Evolutionary conservation across 2,329 filamentous ascomycete species (phyloP).

Genomic region (Apiospora pterosperma): DNA sequence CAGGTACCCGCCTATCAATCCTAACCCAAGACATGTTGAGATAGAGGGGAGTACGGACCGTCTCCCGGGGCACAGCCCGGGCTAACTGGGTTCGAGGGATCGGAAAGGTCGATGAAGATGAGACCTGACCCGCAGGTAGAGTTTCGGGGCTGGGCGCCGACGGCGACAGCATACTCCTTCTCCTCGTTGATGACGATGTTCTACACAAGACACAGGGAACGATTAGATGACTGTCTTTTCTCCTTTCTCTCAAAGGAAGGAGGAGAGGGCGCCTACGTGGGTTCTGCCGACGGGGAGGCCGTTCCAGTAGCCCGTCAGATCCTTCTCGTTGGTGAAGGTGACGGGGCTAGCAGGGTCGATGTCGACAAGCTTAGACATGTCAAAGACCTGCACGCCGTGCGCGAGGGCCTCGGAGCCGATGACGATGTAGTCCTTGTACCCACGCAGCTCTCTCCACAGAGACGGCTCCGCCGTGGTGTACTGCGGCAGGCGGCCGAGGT

Average conservation of each 20-base stretch:
- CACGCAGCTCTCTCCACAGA: constrained; percentile 39
- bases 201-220: constrained; percentile 25
- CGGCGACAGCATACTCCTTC: constrained; percentile 42
- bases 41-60: constrained; percentile 24
- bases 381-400: constrained; percentile 62
- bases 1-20: neutral
- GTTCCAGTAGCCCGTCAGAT: constrained; percentile 33
- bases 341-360: constrained; percentile 37
- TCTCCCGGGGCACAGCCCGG: constrained; percentile 52
- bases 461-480: constrained; percentile 25
- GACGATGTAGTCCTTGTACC: constrained; percentile 31
- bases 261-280: neutral
- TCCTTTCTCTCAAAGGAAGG: too few relatives aligned
- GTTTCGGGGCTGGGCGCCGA: constrained; percentile 37
- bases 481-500: constrained; percentile 43
- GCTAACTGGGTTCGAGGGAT: constrained; percentile 49
- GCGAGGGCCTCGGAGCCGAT: constrained; percentile 37
- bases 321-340: constrained; percentile 27
- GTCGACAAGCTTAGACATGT: constrained; percentile 51
- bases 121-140: constrained; percentile 35
- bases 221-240: neutral
- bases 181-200: constrained; percentile 53
- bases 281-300: constrained; percentile 34
- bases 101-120: constrained; percentile 55
- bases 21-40: neutral